Evolutionary conservation across 2,329 filamentous ascomycete genomes (phyloP), one percentile per base, ranked within the genome.

Genomic region (Microdochium nivale): DNA sequence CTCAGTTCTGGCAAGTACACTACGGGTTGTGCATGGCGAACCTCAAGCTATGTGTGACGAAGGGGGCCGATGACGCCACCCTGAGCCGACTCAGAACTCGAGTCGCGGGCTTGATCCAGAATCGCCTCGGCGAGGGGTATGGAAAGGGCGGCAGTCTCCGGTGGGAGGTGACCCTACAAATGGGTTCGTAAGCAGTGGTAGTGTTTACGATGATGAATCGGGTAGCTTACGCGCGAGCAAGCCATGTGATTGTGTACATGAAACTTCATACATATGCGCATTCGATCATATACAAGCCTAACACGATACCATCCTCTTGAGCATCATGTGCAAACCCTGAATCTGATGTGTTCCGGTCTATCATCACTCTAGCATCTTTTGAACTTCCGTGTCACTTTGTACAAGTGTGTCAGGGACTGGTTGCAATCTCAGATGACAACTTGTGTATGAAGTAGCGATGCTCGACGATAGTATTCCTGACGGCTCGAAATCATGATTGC

Each of bases 1-100:
- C 91, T 1, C 85, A 90, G 64, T 96, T 99, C 68, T 99, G 94
- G 94, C 94, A 99, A 72, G 94, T 96, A 14, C 94, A 99, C 69
- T 96, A 97, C 66, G 91, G 92, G 1, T 76, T 97, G 40, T 95
- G 90, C 64, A 95, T 97, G 87, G 94, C 94, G 9, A 96, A 95
- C 65, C 68, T 99, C 58, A 95, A 90, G 67, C 70, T 99, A 21
- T 80, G 84, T 53, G 80, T 96, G 25, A 66, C 72, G 3, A 74
- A 71, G 55, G 86, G 84, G 3, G 74, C 69, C 47, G 84, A 87
- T 44, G 89, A 94, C 55, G 81, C 86, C 14, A 80, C 84, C 5
- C 72, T 95, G 53, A 77, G 78, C 53, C 86, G 86, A 60, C 69
- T 97, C 57, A 81, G 91, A 53, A 84, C 87, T 56, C 83, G 88